Evolutionary conservation across 1,284 basidiomycete species (phyloP), one percentile per base, ranked within the genome.

Genomic region (Kwoniella shivajii): DNA sequence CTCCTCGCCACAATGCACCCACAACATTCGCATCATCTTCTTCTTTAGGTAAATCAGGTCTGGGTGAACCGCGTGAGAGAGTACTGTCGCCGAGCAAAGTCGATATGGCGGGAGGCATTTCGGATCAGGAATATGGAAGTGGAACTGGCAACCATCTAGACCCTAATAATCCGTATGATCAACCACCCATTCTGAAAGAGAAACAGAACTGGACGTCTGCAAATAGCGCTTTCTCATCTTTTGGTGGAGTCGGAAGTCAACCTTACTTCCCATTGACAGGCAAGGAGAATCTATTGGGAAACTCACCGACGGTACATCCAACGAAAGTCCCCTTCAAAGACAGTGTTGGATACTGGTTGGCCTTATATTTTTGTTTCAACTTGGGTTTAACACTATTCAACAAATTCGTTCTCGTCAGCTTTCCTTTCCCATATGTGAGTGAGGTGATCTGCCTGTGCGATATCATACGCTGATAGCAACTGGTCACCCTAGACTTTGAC

Each of bases 351-450:
- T 78, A 69, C 56, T 92, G 90, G 89, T 82, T 95, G 18, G 68
- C 75, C 10, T 80, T 91, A 57, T 96, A 95, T 80, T 94, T 97
- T 69, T 78, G 81, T 59, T 88, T 94, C 83, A 96, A 96, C 76
- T 85, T 97, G 31, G 83, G 84, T 6, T 83, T 96, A 61, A 96
- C 93, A 1, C 80, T 97, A 39, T 94, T 91, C 79, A 96, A 96
- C 84, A 96, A 97, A 78, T 81, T 85, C 39, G 87, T 96, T 10
- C 84, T 96, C 56, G 86, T 89, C 51, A 84, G 83, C 54, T 96
- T 96, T 74, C 93, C 93, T 0, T 96, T 91, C 71, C 92, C 93
- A 4, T 96, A 94, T 62, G 78, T 79, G 67, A 73, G 78, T 76
- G 14, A 4, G 9, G n/a, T n/a, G n/a, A n/a, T n/a, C n/a, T n/a